Conservation (phyloP, 805 yeast species). For the Saccharomycopsis sp. region DNA sequence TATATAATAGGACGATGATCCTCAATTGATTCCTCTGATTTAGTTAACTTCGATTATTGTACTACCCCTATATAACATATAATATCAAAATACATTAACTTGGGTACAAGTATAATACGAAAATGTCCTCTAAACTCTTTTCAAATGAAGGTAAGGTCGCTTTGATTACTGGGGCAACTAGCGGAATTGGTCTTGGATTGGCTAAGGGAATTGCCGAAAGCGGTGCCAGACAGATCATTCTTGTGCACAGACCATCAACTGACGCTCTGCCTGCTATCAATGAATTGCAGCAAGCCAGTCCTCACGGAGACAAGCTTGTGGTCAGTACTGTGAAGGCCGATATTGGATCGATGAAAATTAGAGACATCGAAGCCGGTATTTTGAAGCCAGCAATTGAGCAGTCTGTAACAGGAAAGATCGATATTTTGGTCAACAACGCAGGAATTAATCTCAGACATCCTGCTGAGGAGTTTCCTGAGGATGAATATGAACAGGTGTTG, state of each 20-base stretch:
- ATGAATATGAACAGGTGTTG: slow-evolving; percentile 33
- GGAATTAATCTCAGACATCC: slow-evolving; percentile 23
- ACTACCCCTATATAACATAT: not conserved
- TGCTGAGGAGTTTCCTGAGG: slow-evolving; percentile 29
- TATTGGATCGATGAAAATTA: slow-evolving; percentile 24
- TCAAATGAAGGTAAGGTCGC: slow-evolving; percentile 38
- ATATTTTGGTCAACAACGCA: slow-evolving; percentile 32
- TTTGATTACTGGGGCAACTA: slow-evolving; percentile 49
- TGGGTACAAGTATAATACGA: not conserved
- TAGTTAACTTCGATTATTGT: not conserved
- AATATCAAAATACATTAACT: too few relatives aligned
- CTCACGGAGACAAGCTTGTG: slow-evolving; percentile 27
- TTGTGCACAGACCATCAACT: slow-evolving; percentile 34
- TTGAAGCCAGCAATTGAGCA: slow-evolving; percentile 24
- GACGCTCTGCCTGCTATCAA: slow-evolving; percentile 28
- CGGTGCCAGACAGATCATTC: slow-evolving; percentile 35
- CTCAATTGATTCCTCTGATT: not conserved
- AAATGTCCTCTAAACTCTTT: slow-evolving; percentile 24
- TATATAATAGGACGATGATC: not conserved
- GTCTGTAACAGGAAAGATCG: slow-evolving; percentile 28
- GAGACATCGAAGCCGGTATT: slow-evolving; percentile 24
- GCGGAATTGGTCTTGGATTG: slow-evolving; percentile 51
- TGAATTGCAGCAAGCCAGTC: slow-evolving; percentile 22
- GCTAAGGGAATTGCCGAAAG: slow-evolving; percentile 48
- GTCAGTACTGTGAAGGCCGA: slow-evolving; percentile 27